Evolutionary conservation across 257 asterid species (phyloP).

Genomic region (Capsicum chinense): DNA sequence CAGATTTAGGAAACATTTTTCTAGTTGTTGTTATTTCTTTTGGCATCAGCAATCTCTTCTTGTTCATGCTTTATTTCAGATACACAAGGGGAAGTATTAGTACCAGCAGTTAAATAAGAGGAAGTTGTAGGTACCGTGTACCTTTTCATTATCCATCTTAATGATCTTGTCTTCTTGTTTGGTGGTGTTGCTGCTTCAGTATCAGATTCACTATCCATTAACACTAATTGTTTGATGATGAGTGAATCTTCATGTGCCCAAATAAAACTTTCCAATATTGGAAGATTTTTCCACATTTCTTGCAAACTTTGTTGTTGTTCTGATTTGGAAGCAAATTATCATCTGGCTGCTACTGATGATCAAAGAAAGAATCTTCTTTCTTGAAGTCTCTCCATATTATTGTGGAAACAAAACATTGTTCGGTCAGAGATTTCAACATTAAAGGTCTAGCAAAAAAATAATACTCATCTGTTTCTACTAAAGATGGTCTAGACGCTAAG

Average conservation of each 20-base stretch:
- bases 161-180: slow-evolving; percentile 61
- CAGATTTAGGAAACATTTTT: not conserved
- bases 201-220: slow-evolving; percentile 62
- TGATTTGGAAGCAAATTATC: slow-evolving; percentile 38
- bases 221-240: slow-evolving; percentile 31
- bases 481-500: not conserved
- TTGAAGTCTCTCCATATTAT: slow-evolving; percentile 32
- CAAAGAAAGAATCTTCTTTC: slow-evolving; percentile 11
- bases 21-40: too few relatives aligned
- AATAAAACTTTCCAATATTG: slow-evolving; percentile 84
- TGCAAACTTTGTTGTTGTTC: slow-evolving; percentile 51
- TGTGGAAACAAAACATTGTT: slow-evolving; percentile 17
- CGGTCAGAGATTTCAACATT: not conserved
- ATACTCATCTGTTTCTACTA: not conserved
- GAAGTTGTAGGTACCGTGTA: slow-evolving; percentile 49
- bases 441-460: not conserved
- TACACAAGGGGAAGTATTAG: slow-evolving; percentile 39
- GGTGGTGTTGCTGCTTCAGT: slow-evolving; percentile 49
- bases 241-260: slow-evolving; percentile 91
- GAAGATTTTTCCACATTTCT: slow-evolving; percentile 80
- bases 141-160: slow-evolving; percentile 58
- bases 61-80: slow-evolving; percentile 61
- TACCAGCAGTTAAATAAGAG: slow-evolving; percentile 44
- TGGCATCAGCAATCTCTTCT: slow-evolving; percentile 66
- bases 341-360: not conserved